A percentile compares a stretch with the other conserved stretches of the same genome.
Evolutionary conservation across 2,329 filamentous ascomycete species (phyloP).

Genomic region (Colletotrichum sp.): DNA sequence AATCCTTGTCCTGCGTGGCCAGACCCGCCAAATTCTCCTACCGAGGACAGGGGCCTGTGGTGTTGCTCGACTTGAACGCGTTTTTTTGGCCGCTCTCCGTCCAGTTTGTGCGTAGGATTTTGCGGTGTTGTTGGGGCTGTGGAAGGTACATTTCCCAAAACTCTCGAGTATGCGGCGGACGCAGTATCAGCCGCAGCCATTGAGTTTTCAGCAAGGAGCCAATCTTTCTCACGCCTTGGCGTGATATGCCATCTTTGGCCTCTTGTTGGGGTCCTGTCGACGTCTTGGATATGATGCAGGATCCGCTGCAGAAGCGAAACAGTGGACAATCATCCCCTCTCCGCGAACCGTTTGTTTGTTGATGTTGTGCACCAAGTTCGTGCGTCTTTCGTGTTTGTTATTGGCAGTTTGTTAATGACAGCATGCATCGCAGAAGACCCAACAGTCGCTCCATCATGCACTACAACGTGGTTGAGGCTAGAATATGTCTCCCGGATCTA

Average conservation of each 20-base stretch:
- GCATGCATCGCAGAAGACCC: not conserved
- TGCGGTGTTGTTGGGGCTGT: not conserved
- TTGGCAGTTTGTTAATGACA: not conserved
- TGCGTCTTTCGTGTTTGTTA: not conserved
- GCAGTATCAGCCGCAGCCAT: not conserved
- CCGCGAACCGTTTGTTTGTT: not conserved
- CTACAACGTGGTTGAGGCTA: not conserved
- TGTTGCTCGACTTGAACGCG: not conserved
- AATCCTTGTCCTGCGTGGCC: constrained; percentile 16
- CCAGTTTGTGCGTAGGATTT: not conserved
- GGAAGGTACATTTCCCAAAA: not conserved
- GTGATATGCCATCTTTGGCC: not conserved
- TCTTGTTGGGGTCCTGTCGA: not conserved
- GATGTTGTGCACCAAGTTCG: not conserved
- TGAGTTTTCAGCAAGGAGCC: not conserved
- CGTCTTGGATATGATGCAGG: not conserved
- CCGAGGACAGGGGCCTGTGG: not conserved
- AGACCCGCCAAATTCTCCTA: constrained; percentile 17
- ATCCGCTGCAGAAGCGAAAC: not conserved
- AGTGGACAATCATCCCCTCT: not conserved
- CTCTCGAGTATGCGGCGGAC: not conserved
- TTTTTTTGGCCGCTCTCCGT: not conserved
- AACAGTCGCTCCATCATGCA: not conserved
- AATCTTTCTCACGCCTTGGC: not conserved
- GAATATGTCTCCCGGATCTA: not conserved